These are phyloP conservation scores for Daldinia sp. DNA, from an alignment of 2,329 filamentous ascomycete species.

Conservation along the genomic window DNA sequence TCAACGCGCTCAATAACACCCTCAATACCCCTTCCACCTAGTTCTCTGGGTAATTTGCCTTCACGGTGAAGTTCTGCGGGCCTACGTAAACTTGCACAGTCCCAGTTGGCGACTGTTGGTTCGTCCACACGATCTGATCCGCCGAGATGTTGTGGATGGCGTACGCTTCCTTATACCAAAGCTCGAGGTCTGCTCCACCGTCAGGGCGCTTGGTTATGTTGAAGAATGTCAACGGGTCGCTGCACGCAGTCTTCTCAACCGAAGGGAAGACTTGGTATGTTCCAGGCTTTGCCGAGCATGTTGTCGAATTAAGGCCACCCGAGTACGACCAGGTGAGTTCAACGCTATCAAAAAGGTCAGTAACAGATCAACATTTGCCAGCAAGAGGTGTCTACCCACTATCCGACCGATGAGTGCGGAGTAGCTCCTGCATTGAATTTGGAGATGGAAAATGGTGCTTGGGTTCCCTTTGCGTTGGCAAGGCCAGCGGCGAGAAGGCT, in stretches of 20 bases:
- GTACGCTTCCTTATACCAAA: conserved; percentile 30
- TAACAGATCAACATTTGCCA: neutral
- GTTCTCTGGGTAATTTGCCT: conserved; percentile 12
- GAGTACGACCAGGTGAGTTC: conserved; percentile 31
- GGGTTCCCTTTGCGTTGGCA: conserved; percentile 13
- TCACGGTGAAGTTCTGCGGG: conserved; percentile 36
- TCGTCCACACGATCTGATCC: conserved; percentile 39
- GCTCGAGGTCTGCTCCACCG: conserved; percentile 37
- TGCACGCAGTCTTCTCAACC: conserved; percentile 36
- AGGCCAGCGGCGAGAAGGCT: conserved; percentile 25
- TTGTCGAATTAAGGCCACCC: conserved; percentile 13
- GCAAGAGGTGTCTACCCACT: conserved; percentile 28
- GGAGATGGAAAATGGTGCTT: conserved; percentile 28
- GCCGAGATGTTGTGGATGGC: conserved; percentile 34
- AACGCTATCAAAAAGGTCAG: conserved; percentile 30
- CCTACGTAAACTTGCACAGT: conserved; percentile 40
- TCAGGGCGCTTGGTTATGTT: conserved; percentile 32
- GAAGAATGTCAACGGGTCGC: conserved; percentile 36
- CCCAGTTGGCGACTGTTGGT: conserved; percentile 41
- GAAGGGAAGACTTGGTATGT: conserved; percentile 40
- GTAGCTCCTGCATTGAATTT: conserved; percentile 40
- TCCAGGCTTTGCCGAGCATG: conserved; percentile 27
- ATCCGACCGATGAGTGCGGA: conserved; percentile 42
- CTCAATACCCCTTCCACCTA: neutral
- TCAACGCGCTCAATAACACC: neutral